Evolutionary conservation across 139 green algal genomes (phyloP).

Genomic region (Coelastrella sp.): DNA sequence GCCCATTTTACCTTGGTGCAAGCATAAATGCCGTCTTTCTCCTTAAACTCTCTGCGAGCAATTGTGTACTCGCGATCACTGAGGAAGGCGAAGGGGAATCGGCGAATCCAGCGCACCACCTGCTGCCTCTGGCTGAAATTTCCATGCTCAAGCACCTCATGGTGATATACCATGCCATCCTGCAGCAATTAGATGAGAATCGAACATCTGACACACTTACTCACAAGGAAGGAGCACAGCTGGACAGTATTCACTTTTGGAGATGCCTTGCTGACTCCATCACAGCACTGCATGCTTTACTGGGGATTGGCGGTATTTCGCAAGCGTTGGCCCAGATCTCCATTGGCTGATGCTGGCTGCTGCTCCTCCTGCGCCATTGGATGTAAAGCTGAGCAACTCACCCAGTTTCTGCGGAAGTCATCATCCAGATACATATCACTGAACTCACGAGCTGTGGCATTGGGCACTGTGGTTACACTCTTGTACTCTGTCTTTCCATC

Average conservation of each 20-base stretch:
- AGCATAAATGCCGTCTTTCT: constrained; percentile 74
- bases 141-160: constrained; percentile 71
- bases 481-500: constrained; percentile 93
- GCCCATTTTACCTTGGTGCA: constrained; percentile 72
- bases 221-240: not conserved
- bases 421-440: constrained; percentile 92
- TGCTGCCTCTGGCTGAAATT: constrained; percentile 72
- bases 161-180: constrained; percentile 83
- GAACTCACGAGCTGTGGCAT: constrained; percentile 87
- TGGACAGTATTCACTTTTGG: not conserved
- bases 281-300: too few relatives aligned
- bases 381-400: constrained; percentile 35
- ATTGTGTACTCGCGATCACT: constrained; percentile 89
- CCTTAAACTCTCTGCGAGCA: constrained; percentile 72
- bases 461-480: constrained; percentile 72
- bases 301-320: too few relatives aligned
- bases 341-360: too few relatives aligned
- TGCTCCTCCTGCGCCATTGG: not conserved
- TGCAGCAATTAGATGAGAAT: too few relatives aligned
- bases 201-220: not conserved
- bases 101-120: constrained; percentile 90
- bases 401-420: constrained; percentile 77
- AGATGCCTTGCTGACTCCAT: too few relatives aligned
- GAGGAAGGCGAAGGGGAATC: constrained; percentile 93
- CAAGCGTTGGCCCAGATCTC: too few relatives aligned